Conservation (phyloP, 192 early-diverging fungal genomes). For the Irineochytrium annulatum region DNA sequence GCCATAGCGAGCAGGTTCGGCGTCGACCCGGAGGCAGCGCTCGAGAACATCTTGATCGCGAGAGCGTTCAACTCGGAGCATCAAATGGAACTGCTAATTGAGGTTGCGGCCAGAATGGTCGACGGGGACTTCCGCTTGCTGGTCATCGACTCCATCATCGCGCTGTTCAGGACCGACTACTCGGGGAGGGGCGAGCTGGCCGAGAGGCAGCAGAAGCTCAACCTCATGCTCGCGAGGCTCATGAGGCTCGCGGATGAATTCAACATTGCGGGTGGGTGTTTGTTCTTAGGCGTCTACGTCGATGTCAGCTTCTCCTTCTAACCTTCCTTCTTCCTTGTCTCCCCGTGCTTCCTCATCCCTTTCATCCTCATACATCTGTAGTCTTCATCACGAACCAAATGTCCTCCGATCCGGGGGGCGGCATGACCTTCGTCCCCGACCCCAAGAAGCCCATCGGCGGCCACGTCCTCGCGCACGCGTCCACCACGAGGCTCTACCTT, state of each 20-base stretch:
- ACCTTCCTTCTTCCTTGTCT: background rate
- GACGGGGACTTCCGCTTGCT: conserved; percentile 51
- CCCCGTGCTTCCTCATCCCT: background rate
- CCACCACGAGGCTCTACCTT: conserved; percentile 72
- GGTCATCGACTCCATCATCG: conserved; percentile 78
- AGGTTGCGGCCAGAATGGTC: conserved; percentile 67
- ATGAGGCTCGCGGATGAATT: conserved; percentile 78
- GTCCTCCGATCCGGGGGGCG: conserved; percentile 50
- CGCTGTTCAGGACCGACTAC: conserved; percentile 78
- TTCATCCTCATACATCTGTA: conserved; percentile 35
- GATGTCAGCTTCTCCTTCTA: background rate
- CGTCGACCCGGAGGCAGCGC: conserved; percentile 47
- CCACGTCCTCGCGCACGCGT: conserved; percentile 69
- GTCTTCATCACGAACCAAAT: conserved; percentile 76
- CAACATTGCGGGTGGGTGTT: conserved; percentile 47
- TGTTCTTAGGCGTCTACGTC: background rate
- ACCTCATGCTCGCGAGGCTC: conserved; percentile 67
- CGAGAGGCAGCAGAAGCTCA: conserved; percentile 79
- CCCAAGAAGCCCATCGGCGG: conserved; percentile 76
- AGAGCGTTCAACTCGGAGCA: conserved; percentile 82
- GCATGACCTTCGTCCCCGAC: conserved; percentile 75
- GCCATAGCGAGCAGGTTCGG: conserved; percentile 70
- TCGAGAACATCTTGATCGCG: conserved; percentile 76
- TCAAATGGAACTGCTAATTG: conserved; percentile 59
- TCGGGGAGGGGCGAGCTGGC: conserved; percentile 80